Conservation (phyloP, 2,329 filamentous ascomycete genomes). For the Aphanoascus verrucosus region DNA sequence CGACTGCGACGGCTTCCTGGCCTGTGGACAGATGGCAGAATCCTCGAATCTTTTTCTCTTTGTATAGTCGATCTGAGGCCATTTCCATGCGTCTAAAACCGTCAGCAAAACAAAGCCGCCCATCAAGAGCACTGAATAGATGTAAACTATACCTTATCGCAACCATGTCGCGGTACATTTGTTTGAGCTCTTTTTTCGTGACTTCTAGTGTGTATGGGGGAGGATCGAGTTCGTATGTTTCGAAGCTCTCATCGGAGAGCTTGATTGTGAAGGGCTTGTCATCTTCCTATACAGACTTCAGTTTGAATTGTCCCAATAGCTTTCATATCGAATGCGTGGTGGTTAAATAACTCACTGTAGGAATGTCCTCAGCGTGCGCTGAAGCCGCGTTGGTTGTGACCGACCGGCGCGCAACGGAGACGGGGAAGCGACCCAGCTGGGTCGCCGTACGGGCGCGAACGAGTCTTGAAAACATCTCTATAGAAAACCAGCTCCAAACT, state of each 20-base stretch:
- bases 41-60: conserved; percentile 99
- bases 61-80: conserved; percentile 97
- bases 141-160: conserved; percentile 57
- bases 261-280: conserved; percentile 85
- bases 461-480: conserved; percentile 59
- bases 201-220: conserved; percentile 84
- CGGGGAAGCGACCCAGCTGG: conserved; percentile 44
- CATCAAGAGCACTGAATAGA: neutral
- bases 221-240: conserved; percentile 97
- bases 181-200: conserved; percentile 95
- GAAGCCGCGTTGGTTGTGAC: conserved; percentile 95
- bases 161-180: conserved; percentile 99
- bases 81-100: conserved; percentile 88
- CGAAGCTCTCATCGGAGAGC: conserved; percentile 96
- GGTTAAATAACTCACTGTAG: conserved; percentile 40
- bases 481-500: conserved; percentile 14
- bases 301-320: conserved; percentile 6
- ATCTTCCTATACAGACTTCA: conserved; percentile 55
- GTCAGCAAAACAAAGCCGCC: conserved; percentile 8
- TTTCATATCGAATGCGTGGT: neutral
- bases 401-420: conserved; percentile 50
- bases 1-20: conserved; percentile 92
- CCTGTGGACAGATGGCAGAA: conserved; percentile 98
- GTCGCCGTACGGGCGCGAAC: conserved; percentile 51
- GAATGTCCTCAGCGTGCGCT: conserved; percentile 74